These are phyloP conservation scores for Fusarium vanettenii DNA, from an alignment of 2,329 filamentous ascomycete species.

Conservation along the genomic window DNA sequence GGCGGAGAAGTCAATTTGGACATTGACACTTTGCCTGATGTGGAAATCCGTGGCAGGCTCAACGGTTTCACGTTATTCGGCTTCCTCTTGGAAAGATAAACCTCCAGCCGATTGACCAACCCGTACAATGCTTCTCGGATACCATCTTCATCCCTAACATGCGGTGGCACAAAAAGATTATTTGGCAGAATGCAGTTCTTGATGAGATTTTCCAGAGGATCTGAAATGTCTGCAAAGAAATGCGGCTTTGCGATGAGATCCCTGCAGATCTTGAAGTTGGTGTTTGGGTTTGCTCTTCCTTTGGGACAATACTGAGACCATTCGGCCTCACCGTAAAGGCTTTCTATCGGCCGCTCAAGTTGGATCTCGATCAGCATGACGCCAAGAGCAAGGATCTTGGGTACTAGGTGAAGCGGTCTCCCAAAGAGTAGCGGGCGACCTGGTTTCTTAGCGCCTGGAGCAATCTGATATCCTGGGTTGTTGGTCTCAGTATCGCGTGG, in stretches of 20 bases:
- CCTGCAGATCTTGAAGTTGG: background rate
- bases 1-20: background rate
- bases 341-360: background rate
- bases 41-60: background rate
- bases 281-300: background rate
- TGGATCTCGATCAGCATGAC: background rate
- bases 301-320: background rate
- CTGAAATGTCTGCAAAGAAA: background rate
- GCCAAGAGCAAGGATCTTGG: background rate
- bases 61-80: background rate
- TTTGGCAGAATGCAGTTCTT: background rate
- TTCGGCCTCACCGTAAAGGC: background rate
- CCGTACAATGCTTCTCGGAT: background rate
- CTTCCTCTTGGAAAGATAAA: background rate
- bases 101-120: background rate
- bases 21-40: background rate
- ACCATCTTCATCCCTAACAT: background rate
- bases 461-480: background rate
- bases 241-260: background rate
- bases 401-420: background rate
- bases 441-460: background rate
- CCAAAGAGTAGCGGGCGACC: background rate
- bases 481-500: background rate
- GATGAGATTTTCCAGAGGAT: background rate
- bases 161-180: background rate